These are phyloP conservation scores for Phalaenopsis equestris DNA, from an alignment of 106 monocot genomes.

Conservation along the genomic window DNA sequence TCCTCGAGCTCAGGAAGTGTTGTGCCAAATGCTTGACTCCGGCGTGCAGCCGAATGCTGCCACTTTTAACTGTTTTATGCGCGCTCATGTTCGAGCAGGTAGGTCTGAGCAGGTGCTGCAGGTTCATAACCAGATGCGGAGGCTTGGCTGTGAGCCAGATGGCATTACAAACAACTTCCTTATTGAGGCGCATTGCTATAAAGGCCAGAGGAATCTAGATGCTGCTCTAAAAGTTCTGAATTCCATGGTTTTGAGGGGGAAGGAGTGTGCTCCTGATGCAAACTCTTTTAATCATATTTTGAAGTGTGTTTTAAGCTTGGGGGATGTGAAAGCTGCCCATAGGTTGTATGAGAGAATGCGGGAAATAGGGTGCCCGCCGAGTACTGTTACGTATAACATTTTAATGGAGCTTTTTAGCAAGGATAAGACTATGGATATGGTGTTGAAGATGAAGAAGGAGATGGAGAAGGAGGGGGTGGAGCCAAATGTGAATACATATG, in stretches of 20 bases:
- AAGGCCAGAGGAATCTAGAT: constrained; percentile 57
- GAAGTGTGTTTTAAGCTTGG: constrained; percentile 27
- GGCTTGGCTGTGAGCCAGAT: constrained; percentile 60
- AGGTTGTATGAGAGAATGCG: constrained; percentile 64
- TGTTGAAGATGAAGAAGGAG: constrained; percentile 85
- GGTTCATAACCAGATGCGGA: constrained; percentile 87
- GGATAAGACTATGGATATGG: constrained; percentile 83
- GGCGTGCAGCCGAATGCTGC: constrained; percentile 69
- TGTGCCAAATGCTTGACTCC: constrained; percentile 77
- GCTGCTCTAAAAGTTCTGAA: constrained; percentile 77
- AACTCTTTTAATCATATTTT: constrained; percentile 87
- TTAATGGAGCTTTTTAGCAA: constrained; percentile 68
- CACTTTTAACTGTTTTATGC: constrained; percentile 76
- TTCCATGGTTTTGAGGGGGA: constrained; percentile 48
- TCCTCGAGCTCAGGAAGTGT: constrained; percentile 70
- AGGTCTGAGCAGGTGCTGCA: constrained; percentile 67
- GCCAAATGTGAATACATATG: constrained; percentile 84
- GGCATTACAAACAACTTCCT: constrained; percentile 84
- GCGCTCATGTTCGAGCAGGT: constrained; percentile 63
- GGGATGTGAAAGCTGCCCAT: constrained; percentile 61
- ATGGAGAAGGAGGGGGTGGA: constrained; percentile 85
- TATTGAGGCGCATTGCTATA: constrained; percentile 63
- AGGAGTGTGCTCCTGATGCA: constrained; percentile 45
- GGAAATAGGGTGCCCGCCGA: constrained; percentile 53
- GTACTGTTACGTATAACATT: constrained; percentile 71